Base-by-base conservation (phyloP, 306 rosid genomes). In the Begonia loranthoides region DNA sequence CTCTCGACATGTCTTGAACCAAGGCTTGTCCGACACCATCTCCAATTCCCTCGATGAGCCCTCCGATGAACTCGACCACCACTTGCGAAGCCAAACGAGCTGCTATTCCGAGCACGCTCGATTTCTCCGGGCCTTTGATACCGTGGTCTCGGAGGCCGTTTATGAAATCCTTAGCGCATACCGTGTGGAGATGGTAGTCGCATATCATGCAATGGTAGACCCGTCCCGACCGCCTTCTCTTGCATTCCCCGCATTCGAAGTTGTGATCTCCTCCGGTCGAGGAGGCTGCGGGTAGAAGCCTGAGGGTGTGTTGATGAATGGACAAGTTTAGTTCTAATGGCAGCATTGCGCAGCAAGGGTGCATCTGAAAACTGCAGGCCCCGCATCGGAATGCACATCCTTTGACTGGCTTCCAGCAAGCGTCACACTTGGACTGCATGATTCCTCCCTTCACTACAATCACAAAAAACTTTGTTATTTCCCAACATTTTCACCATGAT, bases 321-420 rank as follows among this genome's bases (percentile, higher is more conserved):
- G 16, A 14, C 4, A 64, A 51, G 11, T 63, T 61, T 13, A 82
- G 68, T 58, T 85, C 83, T 0, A 69, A 60, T 53, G 74, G 62
- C 46, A 90, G 72, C 87, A 62, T 76, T 9, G 95, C 87, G 36
- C 97, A 90, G 45, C 92, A 82, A 1, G 97, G 97, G 47, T 85
- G 97, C 85, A 85, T 80, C 58, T 78, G 92, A 69, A 77, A 85
- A 36, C 66, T 68, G 45, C 97, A 85, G 2, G 80, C 81, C 2
- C 67, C 51, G 76, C 97, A 90, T 34, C 76, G 33, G 73, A 71
- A 90, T 0, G 76, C 71, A 33, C 46, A 90, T 0, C 95, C 97
- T 73, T 90, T 85, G 55, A 58, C 65, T 1, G 78, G 61, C 55
- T 76, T 82, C 10, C 71, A 67, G 50, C 97, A 90, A 38, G 82